Evolutionary conservation across 192 early-diverging fungal species (phyloP).

Genomic region (Paraglomus occultum): DNA sequence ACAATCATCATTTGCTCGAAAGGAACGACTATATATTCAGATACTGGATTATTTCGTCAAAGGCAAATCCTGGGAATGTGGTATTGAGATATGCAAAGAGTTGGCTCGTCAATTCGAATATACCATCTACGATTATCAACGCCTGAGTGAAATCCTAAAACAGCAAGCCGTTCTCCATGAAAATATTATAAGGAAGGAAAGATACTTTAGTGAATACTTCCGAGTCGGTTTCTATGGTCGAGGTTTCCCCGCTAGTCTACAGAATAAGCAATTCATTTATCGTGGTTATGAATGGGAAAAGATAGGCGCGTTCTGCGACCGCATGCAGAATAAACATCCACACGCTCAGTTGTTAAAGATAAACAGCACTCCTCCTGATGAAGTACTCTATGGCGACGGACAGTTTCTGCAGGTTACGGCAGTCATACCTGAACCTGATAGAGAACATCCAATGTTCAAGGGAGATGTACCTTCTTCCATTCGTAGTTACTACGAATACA

Average conservation of each 20-base stretch:
- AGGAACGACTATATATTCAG: conserved; percentile 58
- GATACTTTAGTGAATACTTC: conserved; percentile 62
- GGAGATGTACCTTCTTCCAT: conserved; percentile 45
- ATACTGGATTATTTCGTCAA: conserved; percentile 62
- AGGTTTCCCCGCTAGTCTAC: conserved; percentile 51
- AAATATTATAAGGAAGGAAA: conserved; percentile 47
- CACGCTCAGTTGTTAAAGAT: conserved; percentile 50
- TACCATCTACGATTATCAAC: conserved; percentile 50
- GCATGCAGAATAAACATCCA: conserved; percentile 64
- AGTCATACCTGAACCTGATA: conserved; percentile 60
- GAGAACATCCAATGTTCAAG: conserved; percentile 34
- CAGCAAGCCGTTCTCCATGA: conserved; percentile 56
- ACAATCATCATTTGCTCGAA: conserved; percentile 57
- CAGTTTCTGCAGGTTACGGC: conserved; percentile 67
- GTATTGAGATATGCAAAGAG: conserved; percentile 64
- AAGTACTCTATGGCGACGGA: conserved; percentile 51
- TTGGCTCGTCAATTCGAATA: conserved; percentile 58
- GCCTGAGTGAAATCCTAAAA: conserved; percentile 51
- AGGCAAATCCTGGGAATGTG: conserved; percentile 70
- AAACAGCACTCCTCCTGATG: conserved; percentile 44
- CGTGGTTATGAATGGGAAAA: conserved; percentile 74
- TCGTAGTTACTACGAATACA: conserved; percentile 61
- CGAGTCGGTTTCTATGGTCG: conserved; percentile 72
- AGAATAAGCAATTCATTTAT: conserved; percentile 69
- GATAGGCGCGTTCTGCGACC: conserved; percentile 65